A percentile compares a stretch with the other conserved stretches of the same genome.
Conservation (phyloP, 805 yeast genomes). For the Maudiozyma bulderi region DNA sequence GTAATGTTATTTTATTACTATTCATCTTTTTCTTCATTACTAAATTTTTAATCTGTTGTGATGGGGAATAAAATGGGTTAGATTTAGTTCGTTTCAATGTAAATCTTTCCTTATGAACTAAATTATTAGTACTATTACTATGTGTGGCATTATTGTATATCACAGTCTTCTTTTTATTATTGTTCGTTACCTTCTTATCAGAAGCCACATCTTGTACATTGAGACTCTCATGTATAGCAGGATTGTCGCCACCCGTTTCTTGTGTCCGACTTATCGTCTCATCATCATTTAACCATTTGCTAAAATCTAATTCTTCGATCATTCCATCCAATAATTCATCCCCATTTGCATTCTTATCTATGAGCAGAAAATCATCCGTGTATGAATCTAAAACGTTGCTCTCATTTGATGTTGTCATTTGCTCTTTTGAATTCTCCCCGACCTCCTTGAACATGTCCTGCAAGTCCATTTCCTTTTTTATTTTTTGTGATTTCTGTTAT, state of each 20-base stretch:
- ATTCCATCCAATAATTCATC: neutral
- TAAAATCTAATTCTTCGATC: neutral
- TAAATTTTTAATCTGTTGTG: slow-evolving; percentile 2
- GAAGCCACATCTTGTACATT: no score
- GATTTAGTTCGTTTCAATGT: slow-evolving; percentile 1
- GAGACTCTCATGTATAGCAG: neutral
- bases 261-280: neutral
- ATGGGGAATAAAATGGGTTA: slow-evolving; percentile 8
- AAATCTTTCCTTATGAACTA: neutral
- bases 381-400: no score
- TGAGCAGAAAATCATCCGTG: neutral
- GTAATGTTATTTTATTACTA: neutral
- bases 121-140: neutral
- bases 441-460: neutral
- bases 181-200: no score
- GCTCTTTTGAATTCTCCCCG: no score
- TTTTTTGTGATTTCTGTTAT: no score
- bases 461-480: neutral
- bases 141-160: no score
- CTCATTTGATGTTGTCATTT: no score
- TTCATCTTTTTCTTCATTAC: neutral
- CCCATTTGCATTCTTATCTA: neutral
- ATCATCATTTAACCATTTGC: neutral
- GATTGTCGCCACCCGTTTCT: neutral
- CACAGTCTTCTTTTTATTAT: no score